Evolutionary conservation across 371 early-diverging fungal species (phyloP), one percentile per base, ranked within the genome.

Genomic region (Sporodiniella umbellata): DNA sequence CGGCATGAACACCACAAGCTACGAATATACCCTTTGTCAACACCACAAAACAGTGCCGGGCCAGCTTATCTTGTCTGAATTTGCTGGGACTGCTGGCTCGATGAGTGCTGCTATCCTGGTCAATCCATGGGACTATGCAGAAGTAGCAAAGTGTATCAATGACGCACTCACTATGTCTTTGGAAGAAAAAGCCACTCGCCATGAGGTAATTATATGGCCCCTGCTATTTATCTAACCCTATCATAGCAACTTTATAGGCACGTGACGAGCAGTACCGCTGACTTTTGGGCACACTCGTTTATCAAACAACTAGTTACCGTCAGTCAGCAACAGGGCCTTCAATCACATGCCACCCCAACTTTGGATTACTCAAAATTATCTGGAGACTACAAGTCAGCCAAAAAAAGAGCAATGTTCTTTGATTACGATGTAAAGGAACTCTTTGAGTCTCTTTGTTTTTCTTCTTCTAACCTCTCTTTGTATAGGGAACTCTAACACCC

Each of bases 1-100:
- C 72, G 99, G 99, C 44, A 99, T 99, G 99, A 99, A 99, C 75
- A 92, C 99, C 8, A 99, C 98, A 1, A 90, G 93, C 30, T 90
- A 98, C 46, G 99, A 99, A 67, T 99, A 92, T 71, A 85, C 98
- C 35, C 83, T 98, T 39, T 99, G 97, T 75, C 98, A 99, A 64
- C 89, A 93, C 42, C 89, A 92, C 33, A 91, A 88, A 30, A 12
- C 38, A 38, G 76, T 85, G 40, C 78, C 84, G 43, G 93, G 94
- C 0, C 90, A 94, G n/a, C 77, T 99, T 33, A 93, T 99, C 15
- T 73, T 99, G 40, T 92, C 93, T 51, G 98, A 99, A 69, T 97
- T 98, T 75, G 93, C 98, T 15, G 99, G 98, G 12, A 94, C 98
- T 1, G 93, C 96, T 2, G 94, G 95, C 10, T 87, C 93, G 2